Percentiles rank a stretch among this genome's conserved stretches.
phyloP scores from a whole-genome alignment of 2,329 filamentous ascomycete species.

The Fusarium nisikadoi region DNA sequence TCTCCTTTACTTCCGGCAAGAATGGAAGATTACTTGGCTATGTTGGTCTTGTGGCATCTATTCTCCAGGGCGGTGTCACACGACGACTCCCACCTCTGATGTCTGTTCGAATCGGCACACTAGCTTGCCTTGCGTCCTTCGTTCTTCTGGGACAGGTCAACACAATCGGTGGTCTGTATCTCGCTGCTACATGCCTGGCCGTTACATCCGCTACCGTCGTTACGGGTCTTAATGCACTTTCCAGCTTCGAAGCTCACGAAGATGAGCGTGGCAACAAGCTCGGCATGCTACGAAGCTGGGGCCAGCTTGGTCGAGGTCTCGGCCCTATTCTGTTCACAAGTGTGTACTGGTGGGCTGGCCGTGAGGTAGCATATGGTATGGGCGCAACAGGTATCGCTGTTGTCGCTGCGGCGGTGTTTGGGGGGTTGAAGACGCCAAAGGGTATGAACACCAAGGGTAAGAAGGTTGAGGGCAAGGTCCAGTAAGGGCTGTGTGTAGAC shows the following conservation, averaged over 20 bases:
- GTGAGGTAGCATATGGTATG: conserved; percentile 83
- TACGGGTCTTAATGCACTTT: conserved; percentile 89
- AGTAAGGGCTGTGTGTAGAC: conserved; percentile 9
- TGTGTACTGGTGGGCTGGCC: conserved; percentile 97
- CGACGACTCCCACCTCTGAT: conserved; percentile 83
- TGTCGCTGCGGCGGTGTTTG: conserved; percentile 77
- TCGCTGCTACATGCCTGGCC: conserved; percentile 84
- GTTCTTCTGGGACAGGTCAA: conserved; percentile 77
- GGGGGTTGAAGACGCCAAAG: conserved; percentile 73
- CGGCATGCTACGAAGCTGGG: conserved; percentile 82
- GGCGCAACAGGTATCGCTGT: conserved; percentile 83
- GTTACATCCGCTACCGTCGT: conserved; percentile 95
- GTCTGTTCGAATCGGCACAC: conserved; percentile 82
- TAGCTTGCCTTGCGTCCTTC: conserved; percentile 83
- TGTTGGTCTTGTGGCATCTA: conserved; percentile 87
- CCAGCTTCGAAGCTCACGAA: conserved; percentile 86
- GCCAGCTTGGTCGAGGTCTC: conserved; percentile 87
- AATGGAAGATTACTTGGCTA: conserved; percentile 90
- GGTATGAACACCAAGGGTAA: conserved; percentile 32
- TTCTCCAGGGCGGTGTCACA: conserved; percentile 94
- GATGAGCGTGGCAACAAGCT: conserved; percentile 87
- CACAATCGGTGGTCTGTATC: conserved; percentile 77
- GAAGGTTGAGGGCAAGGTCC: conserved; percentile 32
- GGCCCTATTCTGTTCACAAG: conserved; percentile 93
- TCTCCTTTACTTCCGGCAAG: conserved; percentile 79